Base-by-base conservation (phyloP, 352 stramenopile genomes). In the Pythium utonaiense region DNA sequence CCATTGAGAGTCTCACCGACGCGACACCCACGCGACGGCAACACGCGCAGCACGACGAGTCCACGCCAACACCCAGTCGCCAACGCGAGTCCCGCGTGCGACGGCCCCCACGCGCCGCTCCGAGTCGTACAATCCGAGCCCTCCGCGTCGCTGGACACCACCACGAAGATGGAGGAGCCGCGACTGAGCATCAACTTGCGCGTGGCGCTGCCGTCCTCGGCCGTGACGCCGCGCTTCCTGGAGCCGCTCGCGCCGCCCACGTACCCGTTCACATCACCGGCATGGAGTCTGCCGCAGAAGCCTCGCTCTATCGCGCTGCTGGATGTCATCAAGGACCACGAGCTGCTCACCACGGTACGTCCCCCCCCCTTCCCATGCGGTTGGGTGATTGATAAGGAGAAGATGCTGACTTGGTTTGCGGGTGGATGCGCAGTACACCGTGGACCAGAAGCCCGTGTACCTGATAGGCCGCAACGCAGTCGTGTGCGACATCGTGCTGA, bases 311-410 rank as follows among this genome's bases (percentile, higher is more conserved):
- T 94, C 41, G 76, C 82, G 1, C 56, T 94, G 22, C 58, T 94
- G 16, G 84, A 94, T 28, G 84, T 91, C 38, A 91, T 87, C 71
- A 94, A 94, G 61, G 77, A 83, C 52, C 78, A 94, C 57, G 82
- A 92, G 21, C 69, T 91, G 16, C 74, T 94, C 60, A 80, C 74
- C 2, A 92, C 82, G 59, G 82, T 93, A 62, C 33, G 77, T 44
- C 52, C 34, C 44, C 34, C 54, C 16, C 51, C 31, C n/a, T n/a
- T n/a, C n/a, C n/a, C n/a, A n/a, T n/a, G n/a, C n/a, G n/a, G n/a
- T n/a, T n/a, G n/a, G n/a, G n/a, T n/a, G n/a, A n/a, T n/a, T n/a
- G n/a, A n/a, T n/a, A n/a, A 57, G 16, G n/a, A 21, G 3, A 14
- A 31, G n/a, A 33, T 12, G 24, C 42, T 50, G 22, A 47, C 24